Conservation (phyloP, 371 early-diverging fungal genomes). For the Rhizopus arrhizus region DNA sequence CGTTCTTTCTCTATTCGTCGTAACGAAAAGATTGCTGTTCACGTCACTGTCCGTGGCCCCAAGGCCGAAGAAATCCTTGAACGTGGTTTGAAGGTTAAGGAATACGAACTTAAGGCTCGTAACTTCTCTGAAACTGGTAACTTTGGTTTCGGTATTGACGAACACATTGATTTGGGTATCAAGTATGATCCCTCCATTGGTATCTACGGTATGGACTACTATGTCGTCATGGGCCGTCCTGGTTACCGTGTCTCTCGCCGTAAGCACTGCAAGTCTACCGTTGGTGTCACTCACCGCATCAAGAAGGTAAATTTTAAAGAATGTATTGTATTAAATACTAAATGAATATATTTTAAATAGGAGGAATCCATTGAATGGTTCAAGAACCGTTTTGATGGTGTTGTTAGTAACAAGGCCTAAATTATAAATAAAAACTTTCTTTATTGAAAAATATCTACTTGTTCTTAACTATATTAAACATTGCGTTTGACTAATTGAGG, state of each 20-base stretch:
- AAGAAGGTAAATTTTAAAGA: conserved; percentile 56
- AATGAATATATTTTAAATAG: conserved; percentile 11
- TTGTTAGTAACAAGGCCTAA: conserved; percentile 74
- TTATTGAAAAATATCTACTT: too few relatives aligned
- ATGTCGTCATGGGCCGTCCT: conserved; percentile 97
- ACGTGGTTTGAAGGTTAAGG: conserved; percentile 99
- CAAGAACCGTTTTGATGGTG: conserved; percentile 90
- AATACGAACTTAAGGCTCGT: conserved; percentile 95
- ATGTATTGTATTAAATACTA: too few relatives aligned
- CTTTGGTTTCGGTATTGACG: conserved; percentile 99
- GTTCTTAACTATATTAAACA: too few relatives aligned
- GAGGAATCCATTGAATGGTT: conserved; percentile 86
- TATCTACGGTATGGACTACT: conserved; percentile 98
- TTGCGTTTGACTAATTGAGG: too few relatives aligned
- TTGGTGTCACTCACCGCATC: conserved; percentile 95
- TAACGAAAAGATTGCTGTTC: conserved; percentile 99
- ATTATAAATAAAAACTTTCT: background rate
- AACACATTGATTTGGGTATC: conserved; percentile 99
- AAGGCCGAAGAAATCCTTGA: conserved; percentile 93
- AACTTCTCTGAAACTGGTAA: conserved; percentile 99
- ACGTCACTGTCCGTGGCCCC: conserved; percentile 98
- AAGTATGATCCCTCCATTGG: conserved; percentile 99
- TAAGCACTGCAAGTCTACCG: conserved; percentile 84
- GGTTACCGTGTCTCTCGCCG: conserved; percentile 97
- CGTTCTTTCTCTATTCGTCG: conserved; percentile 99